phyloP scores from a whole-genome alignment of 202 grass and related monocot species.

The Sporobolus alterniflorus region DNA sequence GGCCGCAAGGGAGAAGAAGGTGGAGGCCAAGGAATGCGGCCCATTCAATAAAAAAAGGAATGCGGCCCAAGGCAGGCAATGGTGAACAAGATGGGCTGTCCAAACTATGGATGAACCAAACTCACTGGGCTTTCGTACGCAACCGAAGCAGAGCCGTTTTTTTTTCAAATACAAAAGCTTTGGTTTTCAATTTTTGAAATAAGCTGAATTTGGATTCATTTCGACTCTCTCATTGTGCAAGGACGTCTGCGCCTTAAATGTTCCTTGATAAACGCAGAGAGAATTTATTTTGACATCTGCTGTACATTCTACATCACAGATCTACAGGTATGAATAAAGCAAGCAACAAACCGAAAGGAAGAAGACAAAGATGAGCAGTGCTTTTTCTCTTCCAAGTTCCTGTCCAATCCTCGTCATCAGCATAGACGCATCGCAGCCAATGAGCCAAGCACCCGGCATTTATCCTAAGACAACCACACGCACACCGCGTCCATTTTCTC shows the following conservation, averaged over 20 bases:
- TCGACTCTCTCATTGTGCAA: not conserved
- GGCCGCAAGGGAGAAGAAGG: no score
- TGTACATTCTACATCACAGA: not conserved
- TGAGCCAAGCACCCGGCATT: constrained; percentile 30
- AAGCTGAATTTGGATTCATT: not conserved
- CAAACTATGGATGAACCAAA: not conserved
- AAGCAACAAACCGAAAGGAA: not conserved
- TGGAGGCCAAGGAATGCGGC: no score
- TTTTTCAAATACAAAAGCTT: not conserved
- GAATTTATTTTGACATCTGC: not conserved
- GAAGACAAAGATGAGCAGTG: not conserved
- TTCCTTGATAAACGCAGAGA: no score
- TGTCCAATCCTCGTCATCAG: constrained; percentile 13
- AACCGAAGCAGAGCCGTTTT: no score
- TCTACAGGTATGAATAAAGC: not conserved
- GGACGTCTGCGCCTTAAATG: not conserved
- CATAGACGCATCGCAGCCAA: constrained; percentile 38
- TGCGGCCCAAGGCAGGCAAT: not conserved
- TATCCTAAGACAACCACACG: constrained; percentile 28
- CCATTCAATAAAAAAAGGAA: no score
- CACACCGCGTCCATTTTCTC: constrained; percentile 14
- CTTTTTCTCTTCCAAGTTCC: not conserved
- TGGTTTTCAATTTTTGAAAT: not conserved
- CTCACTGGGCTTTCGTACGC: no score
- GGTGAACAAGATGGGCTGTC: not conserved